Percentiles rank a stretch among this genome's conserved stretches.
Conservation (phyloP, 306 rosid species). For the Cucumis hystrix region DNA sequence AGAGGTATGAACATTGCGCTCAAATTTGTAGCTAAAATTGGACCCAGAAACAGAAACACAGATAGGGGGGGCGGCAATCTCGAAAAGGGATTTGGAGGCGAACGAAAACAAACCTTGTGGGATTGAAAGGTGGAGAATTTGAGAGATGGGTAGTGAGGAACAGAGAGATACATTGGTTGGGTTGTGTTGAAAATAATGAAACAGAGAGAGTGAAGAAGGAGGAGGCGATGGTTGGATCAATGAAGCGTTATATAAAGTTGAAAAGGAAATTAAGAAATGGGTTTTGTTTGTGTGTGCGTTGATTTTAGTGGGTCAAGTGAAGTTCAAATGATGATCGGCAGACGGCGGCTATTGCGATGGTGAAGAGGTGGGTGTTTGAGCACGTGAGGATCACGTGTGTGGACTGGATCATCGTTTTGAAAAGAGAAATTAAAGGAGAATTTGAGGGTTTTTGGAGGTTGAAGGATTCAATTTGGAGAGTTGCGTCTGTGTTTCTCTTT, state of each 20-base stretch:
- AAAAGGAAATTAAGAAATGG: neutral
- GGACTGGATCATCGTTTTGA: neutral
- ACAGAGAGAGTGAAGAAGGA: neutral
- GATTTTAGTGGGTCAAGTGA: neutral
- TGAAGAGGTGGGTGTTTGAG: neutral
- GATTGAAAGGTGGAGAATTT: slow-evolving; percentile 13
- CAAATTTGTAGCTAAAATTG: neutral
- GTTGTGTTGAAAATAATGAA: neutral
- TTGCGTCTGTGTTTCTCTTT: no score
- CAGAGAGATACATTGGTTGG: slow-evolving; percentile 24
- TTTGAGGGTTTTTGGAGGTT: no score
- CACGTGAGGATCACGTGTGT: neutral
- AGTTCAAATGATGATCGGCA: neutral
- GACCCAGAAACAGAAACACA: neutral
- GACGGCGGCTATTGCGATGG: neutral
- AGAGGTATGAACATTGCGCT: neutral
- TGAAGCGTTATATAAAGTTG: neutral
- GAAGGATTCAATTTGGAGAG: no score
- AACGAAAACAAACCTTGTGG: slow-evolving; percentile 17
- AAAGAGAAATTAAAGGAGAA: no score
- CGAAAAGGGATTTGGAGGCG: neutral
- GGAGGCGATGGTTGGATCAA: neutral
- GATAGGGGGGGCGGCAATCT: no score
- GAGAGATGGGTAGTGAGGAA: slow-evolving; percentile 21
- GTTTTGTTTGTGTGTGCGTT: neutral